A percentile compares a stretch with the other conserved stretches of the same genome.
These are phyloP conservation scores for Thraustotheca clavata DNA, from an alignment of 352 stramenopile species.

Conservation along the genomic window DNA sequence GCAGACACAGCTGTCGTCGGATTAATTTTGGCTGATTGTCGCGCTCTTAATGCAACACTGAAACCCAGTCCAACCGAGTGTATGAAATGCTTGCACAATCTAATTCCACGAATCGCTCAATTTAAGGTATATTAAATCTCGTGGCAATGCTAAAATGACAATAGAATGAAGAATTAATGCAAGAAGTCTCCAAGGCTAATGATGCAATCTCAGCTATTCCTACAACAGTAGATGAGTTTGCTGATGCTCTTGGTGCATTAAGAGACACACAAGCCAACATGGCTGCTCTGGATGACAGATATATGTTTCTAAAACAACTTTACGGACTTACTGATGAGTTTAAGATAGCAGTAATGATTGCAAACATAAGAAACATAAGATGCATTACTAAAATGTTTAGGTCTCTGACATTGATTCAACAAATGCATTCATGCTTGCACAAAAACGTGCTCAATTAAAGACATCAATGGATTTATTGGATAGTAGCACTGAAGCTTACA, in stretches of 20 bases:
- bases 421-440: constrained; percentile 62
- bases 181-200: constrained; percentile 42
- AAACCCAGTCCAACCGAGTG: constrained; percentile 62
- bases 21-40: constrained; percentile 49
- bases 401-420: constrained; percentile 59
- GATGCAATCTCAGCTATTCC: constrained; percentile 66
- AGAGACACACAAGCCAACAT: constrained; percentile 41
- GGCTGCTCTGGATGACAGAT: constrained; percentile 44
- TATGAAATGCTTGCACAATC: constrained; percentile 40
- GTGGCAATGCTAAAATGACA: not conserved
- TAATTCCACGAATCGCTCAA: constrained; percentile 53
- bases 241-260: constrained; percentile 45
- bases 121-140: constrained; percentile 26
- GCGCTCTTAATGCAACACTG: constrained; percentile 42
- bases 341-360: constrained; percentile 23
- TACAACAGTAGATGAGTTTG: constrained; percentile 59
- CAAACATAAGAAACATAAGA: not conserved
- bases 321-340: constrained; percentile 66
- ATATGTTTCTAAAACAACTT: constrained; percentile 41
- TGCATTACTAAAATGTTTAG: constrained; percentile 18
- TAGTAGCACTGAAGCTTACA: constrained; percentile 59
- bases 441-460: constrained; percentile 62
- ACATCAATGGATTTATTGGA: constrained; percentile 73
- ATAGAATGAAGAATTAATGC: constrained; percentile 44
- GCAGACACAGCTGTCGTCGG: constrained; percentile 38